Percentiles rank a stretch among this genome's conserved stretches.
Conservation (phyloP, 202 grass and related monocot genomes). For the Dendrocalamus latiflorus region DNA sequence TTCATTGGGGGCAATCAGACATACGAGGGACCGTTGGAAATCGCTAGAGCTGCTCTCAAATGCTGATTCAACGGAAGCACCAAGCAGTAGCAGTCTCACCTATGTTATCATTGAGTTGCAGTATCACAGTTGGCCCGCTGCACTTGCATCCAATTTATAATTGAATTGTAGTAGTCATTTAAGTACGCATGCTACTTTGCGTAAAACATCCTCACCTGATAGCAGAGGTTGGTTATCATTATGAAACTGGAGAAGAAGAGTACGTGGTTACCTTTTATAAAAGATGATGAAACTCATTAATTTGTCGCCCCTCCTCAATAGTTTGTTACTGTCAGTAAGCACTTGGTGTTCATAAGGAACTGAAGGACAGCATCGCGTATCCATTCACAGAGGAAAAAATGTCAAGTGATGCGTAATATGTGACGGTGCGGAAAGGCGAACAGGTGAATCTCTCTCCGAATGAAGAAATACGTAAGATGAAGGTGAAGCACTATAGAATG, state of each 20-base stretch:
- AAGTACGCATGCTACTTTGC: not conserved
- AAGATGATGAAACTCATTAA: not conserved
- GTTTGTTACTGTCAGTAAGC: not conserved
- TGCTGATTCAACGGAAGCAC: slow-evolving; percentile 37
- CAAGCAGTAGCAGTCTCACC: not conserved
- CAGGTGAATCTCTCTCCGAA: not conserved
- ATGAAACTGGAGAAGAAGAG: not conserved
- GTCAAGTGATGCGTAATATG: not conserved
- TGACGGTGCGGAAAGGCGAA: not conserved
- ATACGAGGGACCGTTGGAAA: slow-evolving; percentile 62
- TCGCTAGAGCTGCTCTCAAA: slow-evolving; percentile 76
- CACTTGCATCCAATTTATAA: not conserved
- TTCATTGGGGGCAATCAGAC: slow-evolving; percentile 86
- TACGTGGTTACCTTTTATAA: not conserved
- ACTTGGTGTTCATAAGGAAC: not conserved
- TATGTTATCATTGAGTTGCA: not conserved
- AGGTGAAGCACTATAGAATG: not conserved
- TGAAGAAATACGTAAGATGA: not conserved
- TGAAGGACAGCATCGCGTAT: not conserved
- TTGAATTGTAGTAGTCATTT: too few species aligned
- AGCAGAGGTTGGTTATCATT: not conserved
- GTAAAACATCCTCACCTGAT: not conserved
- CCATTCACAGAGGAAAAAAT: not conserved
- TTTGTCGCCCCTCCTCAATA: not conserved
- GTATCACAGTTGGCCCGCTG: not conserved